A percentile compares a stretch with the other conserved stretches of the same genome.
Evolutionary conservation across 176 grass and related monocot species (phyloP).

Genomic region (Musa schizocarpa): DNA sequence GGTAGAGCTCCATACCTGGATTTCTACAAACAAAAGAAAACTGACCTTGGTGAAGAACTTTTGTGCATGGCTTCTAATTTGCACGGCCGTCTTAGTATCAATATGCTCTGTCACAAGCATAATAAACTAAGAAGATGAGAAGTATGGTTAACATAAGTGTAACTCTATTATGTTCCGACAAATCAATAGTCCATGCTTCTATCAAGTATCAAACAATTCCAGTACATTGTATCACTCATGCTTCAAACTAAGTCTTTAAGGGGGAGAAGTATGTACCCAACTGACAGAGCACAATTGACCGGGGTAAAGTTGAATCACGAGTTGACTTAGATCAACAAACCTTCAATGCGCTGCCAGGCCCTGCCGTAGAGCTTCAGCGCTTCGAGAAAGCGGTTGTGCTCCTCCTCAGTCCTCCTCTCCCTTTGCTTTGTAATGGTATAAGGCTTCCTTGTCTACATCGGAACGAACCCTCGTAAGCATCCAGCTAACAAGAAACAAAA

Average conservation of each 20-base stretch:
- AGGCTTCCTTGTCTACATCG: slow-evolving; percentile 69
- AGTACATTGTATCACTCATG: not conserved
- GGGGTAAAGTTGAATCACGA: slow-evolving; percentile 2
- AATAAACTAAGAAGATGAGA: slow-evolving; percentile 22
- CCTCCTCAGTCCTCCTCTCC: slow-evolving; percentile 90
- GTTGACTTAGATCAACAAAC: slow-evolving; percentile 24
- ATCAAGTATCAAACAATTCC: not conserved
- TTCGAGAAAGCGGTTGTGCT: slow-evolving; percentile 88
- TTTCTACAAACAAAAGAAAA: slow-evolving; percentile 25
- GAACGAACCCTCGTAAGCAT: not conserved
- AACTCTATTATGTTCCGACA: not conserved
- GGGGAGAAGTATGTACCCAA: not conserved
- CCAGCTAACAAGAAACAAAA: too few relatives aligned
- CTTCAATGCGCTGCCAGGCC: slow-evolving; percentile 98
- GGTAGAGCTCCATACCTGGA: slow-evolving; percentile 20
- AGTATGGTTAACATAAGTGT: not conserved
- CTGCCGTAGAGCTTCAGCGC: slow-evolving; percentile 90
- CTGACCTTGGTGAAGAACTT: slow-evolving; percentile 98
- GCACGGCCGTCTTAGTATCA: slow-evolving; percentile 93
- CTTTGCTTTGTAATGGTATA: slow-evolving; percentile 97
- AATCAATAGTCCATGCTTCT: not conserved
- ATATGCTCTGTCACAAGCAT: slow-evolving; percentile 69
- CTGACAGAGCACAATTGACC: not conserved
- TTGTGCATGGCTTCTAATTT: slow-evolving; percentile 98
- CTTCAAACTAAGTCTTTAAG: not conserved